Base-by-base conservation (phyloP, 2,329 filamentous ascomycete species). In the Botrytis elliptica region DNA sequence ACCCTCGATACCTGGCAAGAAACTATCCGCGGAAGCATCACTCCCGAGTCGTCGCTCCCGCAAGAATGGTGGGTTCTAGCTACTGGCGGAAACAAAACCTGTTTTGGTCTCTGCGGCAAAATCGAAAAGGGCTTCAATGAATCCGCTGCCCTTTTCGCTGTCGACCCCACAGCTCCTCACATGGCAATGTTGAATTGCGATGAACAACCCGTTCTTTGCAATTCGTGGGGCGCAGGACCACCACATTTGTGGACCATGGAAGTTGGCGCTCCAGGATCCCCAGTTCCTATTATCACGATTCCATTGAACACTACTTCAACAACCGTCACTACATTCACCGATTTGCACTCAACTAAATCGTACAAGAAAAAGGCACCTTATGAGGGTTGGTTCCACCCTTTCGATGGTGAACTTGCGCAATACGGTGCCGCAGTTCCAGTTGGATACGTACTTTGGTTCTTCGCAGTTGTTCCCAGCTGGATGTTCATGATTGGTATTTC, bases 41-140 rank as follows among this genome's bases (percentile, higher is more conserved):
- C 88, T 75, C 83, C 88, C 14, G 88, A 83, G 42, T 86, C 88
- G 25, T 38, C 70, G 87, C 88, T 18, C 12, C 91, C 92, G 8
- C 91, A 92, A 83, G 91, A 94, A 83, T 94, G 91, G 91, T 90
- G 92, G 86, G 85, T 95, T 75, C 86, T 92, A 77, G 84, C 93
- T 77, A 92, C 90, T 16, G 93, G 93, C 73, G 86, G 91, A 78
- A 94, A 95, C 86, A 91, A 90, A 84, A 94, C 92, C 46, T 95
- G 93, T 76, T 80, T 76, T 70, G 92, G 92, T 78, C 86, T 88
- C 79, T 95, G 93, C 83, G 85, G 80, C 60, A 85, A 84, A 75
- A 83, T 91, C 71, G 91, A 93, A 79, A 84, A 84, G 73, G 91
- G 91, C 38, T 91, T 88, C 83, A 88, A 92, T 84, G 87, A 90